Base-by-base conservation (phyloP, 106 monocot species). In the Phalaenopsis equestris region DNA sequence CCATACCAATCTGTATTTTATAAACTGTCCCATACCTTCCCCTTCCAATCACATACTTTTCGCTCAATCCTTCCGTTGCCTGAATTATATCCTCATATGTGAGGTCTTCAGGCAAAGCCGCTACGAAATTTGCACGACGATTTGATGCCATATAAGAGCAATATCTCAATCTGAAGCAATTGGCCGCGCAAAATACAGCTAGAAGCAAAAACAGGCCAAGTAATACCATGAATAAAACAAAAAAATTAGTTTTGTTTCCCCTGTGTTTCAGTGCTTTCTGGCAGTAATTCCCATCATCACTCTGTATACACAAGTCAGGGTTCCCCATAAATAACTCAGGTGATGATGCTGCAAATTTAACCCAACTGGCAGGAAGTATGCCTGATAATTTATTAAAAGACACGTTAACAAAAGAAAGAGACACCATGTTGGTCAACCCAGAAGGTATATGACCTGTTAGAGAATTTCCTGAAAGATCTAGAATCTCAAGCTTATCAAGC, bases 11-110 rank as follows among this genome's bases (percentile, higher is more conserved):
- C 80, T 90, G 87, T 18, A 83, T 82, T 24, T 84, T 81, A 80
- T 91, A 94, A 65, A 94, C 94, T 41, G 88, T 88, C 8, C 94
- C 91, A 85, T 90, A 86, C 67, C 79, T 89, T 70, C 94, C 94
- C 74, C 82, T 91, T 30, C 94, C 91, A 73, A 94, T 90, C 37
- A 91, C 80, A 85, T 90, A 87, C 74, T 94, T 86, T 23, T 94
- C 94, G 55, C 87, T 90, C 79, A 86, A 81, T 8, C 88, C 87
- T 56, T 91, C 91, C 14, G 94, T 91, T 3, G 81, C 85, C 46
- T 78, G 80, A 75, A 94, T 42, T 79, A 94, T 89, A 76, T 88
- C 89, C 68, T 91, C 87, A 55, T 85, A 90, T 58, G 89, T 86
- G 23, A 94, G 55, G 67, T 90, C 89, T 39, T 88, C 81, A 37